Evolutionary conservation across 2,329 filamentous ascomycete species (phyloP).

Genomic region (Escovopsis sp.): DNA sequence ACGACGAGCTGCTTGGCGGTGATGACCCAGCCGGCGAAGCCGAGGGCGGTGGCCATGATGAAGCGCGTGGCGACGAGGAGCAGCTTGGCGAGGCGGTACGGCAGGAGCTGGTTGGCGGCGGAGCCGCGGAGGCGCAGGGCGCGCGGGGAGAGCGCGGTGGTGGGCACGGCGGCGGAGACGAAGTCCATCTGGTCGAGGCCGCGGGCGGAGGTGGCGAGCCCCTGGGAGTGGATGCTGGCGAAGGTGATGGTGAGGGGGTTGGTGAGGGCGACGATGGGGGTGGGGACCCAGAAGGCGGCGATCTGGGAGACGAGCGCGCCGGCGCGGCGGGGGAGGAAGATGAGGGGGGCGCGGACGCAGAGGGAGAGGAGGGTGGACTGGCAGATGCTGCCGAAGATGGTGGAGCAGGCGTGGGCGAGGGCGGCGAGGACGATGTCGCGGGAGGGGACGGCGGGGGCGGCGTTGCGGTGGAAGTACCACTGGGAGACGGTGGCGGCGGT

Average conservation of each 20-base stretch:
- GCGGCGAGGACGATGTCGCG: constrained; percentile 72
- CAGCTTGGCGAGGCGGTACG: constrained; percentile 82
- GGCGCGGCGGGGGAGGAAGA: constrained; percentile 62
- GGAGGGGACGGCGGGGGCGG: constrained; percentile 60
- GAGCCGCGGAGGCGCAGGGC: constrained; percentile 29
- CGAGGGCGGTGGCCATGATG: constrained; percentile 78
- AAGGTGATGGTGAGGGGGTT: constrained; percentile 89
- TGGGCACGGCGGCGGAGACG: constrained; percentile 55
- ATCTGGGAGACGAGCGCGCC: constrained; percentile 52
- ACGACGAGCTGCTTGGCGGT: constrained; percentile 68
- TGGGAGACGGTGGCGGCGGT: constrained; percentile 93
- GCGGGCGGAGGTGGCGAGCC: constrained; percentile 60
- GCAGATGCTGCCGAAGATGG: constrained; percentile 84
- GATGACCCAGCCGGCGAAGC: constrained; percentile 92
- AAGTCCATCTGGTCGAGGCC: constrained; percentile 72
- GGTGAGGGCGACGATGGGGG: constrained; percentile 69
- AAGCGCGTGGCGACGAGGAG: constrained; percentile 81
- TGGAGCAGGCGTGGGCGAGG: constrained; percentile 64
- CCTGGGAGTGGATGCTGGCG: constrained; percentile 81
- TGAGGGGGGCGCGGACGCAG: constrained; percentile 66
- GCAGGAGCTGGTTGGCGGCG: constrained; percentile 45
- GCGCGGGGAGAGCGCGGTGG: constrained; percentile 51
- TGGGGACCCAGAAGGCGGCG: constrained; percentile 68
- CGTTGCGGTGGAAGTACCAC: constrained; percentile 96
- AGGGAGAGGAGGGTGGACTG: constrained; percentile 71